Evolutionary conservation across 352 stramenopile genomes (phyloP).

Genomic region (Phytophthora chlamydospora): DNA sequence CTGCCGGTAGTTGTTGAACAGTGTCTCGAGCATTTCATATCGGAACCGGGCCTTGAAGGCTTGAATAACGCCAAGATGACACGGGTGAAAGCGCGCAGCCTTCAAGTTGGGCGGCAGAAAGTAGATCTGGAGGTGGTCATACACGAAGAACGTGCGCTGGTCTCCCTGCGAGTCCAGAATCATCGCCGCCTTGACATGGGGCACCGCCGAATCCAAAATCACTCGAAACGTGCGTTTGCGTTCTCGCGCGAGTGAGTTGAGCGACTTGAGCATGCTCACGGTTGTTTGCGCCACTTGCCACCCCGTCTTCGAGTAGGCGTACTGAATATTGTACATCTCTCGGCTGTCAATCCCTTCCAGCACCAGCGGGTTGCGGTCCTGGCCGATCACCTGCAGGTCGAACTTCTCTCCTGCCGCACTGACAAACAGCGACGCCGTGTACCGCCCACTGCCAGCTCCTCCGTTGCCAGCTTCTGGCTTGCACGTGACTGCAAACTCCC

Average conservation of each 20-base stretch:
- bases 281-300: conserved; percentile 84
- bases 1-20: conserved; percentile 71
- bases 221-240: conserved; percentile 85
- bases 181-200: conserved; percentile 87
- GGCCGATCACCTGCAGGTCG: conserved; percentile 84
- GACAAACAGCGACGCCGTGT: conserved; percentile 80
- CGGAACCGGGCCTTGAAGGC: conserved; percentile 83
- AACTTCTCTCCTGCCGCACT: conserved; percentile 80
- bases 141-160: conserved; percentile 88
- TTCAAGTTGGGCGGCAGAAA: conserved; percentile 88
- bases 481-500: conserved; percentile 77
- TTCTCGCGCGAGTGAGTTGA: conserved; percentile 71
- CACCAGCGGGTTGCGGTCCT: conserved; percentile 60
- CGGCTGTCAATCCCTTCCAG: conserved; percentile 72
- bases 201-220: conserved; percentile 80
- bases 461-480: conserved; percentile 38
- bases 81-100: conserved; percentile 71
- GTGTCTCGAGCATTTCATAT: conserved; percentile 78
- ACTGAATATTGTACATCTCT: conserved; percentile 73
- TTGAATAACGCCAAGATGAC: conserved; percentile 76
- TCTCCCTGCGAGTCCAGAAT: conserved; percentile 86
- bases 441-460: conserved; percentile 39
- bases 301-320: conserved; percentile 81
- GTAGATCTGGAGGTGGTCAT: conserved; percentile 81
- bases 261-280: conserved; percentile 77